Conservation (phyloP, 176 grass and related monocot genomes). For the Eremochloa ophiuroides region DNA sequence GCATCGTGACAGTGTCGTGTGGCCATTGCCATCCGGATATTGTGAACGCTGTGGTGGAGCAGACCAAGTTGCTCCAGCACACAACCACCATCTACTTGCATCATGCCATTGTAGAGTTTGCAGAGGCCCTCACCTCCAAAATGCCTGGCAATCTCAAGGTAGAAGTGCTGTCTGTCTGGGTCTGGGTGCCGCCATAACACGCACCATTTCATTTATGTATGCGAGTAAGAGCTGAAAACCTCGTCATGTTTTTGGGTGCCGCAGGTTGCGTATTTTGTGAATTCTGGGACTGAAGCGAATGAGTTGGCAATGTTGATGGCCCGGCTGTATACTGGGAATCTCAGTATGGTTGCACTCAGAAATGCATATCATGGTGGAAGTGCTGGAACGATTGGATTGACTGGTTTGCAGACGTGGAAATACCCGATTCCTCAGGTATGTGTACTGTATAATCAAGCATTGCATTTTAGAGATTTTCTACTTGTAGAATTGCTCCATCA, state of each 20-base stretch:
- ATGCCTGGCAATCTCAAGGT: constrained; percentile 98
- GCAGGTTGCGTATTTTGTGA: constrained; percentile 93
- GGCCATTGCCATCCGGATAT: constrained; percentile 94
- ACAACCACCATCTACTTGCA: constrained; percentile 94
- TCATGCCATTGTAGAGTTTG: constrained; percentile 88
- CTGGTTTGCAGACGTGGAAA: constrained; percentile 90
- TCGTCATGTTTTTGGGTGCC: constrained; percentile 6
- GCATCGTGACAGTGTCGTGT: constrained; percentile 96
- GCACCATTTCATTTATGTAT: background rate
- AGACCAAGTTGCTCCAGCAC: constrained; percentile 94
- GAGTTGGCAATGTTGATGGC: constrained; percentile 96
- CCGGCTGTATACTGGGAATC: constrained; percentile 82
- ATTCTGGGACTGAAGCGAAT: constrained; percentile 98
- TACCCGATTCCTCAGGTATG: constrained; percentile 91
- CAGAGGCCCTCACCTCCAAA: constrained; percentile 88
- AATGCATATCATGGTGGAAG: constrained; percentile 96
- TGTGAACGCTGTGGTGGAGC: constrained; percentile 77
- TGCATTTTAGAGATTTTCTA: no score
- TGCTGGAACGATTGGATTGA: constrained; percentile 80
- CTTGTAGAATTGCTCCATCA: no score
- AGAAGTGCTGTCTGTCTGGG: background rate
- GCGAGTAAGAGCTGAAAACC: no score
- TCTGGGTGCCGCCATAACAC: background rate
- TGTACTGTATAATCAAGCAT: background rate
- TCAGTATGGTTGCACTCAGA: constrained; percentile 90